Percentiles rank a stretch among this genome's conserved stretches.
Conservation (phyloP, 345 rosid genomes). For the Anastatica hierochuntica region DNA sequence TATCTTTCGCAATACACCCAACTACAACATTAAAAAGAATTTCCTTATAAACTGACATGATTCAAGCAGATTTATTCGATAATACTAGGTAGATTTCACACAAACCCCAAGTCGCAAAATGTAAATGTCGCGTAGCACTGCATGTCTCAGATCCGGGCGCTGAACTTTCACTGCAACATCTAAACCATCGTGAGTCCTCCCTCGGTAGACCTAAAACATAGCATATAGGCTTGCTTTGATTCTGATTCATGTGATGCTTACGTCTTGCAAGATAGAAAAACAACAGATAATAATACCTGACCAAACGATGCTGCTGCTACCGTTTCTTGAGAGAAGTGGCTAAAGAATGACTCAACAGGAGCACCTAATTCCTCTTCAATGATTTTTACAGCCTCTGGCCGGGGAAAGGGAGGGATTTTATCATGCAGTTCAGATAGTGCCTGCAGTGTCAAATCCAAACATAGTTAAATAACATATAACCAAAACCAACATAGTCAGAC, state of each 20-base stretch:
- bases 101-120: conserved; percentile 88
- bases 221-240: conserved; percentile 6
- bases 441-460: conserved; percentile 44
- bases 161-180: conserved; percentile 91
- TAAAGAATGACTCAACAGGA: conserved; percentile 56
- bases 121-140: conserved; percentile 78
- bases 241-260: conserved; percentile 2
- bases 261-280: conserved; percentile 8
- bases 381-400: conserved; percentile 56
- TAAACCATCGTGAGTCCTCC: conserved; percentile 60
- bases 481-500: not conserved
- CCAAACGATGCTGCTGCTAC: conserved; percentile 97
- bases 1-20: conserved; percentile 76
- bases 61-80: conserved; percentile 1
- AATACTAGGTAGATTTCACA: conserved; percentile 9
- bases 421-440: conserved; percentile 88
- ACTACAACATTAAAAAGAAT: conserved; percentile 36
- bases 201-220: conserved; percentile 64
- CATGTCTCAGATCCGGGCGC: conserved; percentile 79
- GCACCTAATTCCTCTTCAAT: conserved; percentile 86
- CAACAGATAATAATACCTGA: conserved; percentile 43
- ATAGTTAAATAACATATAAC: conserved; percentile 4
- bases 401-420: conserved; percentile 80
- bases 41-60: conserved; percentile 12
- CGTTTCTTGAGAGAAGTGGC: conserved; percentile 71